Evolutionary conservation across 768 basidiomycete genomes (phyloP).

Genomic region (Pholiota conissans): DNA sequence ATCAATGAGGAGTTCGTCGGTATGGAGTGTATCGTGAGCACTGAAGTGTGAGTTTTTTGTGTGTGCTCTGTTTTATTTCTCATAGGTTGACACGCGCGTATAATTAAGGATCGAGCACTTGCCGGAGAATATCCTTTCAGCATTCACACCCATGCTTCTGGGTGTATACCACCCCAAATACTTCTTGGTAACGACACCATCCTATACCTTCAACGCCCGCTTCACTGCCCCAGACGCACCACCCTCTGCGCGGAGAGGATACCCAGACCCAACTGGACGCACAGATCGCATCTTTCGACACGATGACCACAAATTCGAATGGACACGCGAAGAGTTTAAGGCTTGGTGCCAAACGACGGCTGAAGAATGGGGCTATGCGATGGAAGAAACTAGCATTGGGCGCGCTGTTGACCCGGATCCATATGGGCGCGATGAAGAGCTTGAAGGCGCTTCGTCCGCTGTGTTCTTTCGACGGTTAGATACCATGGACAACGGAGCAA

Average conservation of each 20-base stretch:
- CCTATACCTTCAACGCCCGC: constrained; percentile 78
- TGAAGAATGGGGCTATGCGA: constrained; percentile 70
- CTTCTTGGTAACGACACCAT: constrained; percentile 82
- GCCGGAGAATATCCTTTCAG: constrained; percentile 51
- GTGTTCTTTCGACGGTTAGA: constrained; percentile 59
- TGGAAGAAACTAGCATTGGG: constrained; percentile 62
- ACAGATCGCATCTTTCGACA: constrained; percentile 80
- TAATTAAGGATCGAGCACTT: constrained; percentile 76
- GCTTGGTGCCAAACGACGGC: constrained; percentile 60
- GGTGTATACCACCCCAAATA: constrained; percentile 76
- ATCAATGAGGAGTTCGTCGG: constrained; percentile 66
- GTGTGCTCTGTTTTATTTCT: background rate
- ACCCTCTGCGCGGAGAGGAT: constrained; percentile 49
- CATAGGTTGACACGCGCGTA: background rate
- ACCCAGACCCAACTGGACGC: constrained; percentile 71
- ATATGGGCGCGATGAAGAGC: constrained; percentile 66
- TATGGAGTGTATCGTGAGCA: constrained; percentile 72
- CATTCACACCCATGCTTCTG: constrained; percentile 70
- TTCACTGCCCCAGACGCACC: constrained; percentile 59
- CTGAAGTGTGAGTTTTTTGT: constrained; percentile 67
- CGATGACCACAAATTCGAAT: constrained; percentile 87
- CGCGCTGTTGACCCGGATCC: constrained; percentile 57
- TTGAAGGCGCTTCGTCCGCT: constrained; percentile 68
- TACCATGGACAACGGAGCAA: constrained; percentile 24
- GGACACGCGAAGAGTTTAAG: constrained; percentile 75